Base-by-base conservation (phyloP, 192 early-diverging fungal species). In the Endogone sp. region DNA sequence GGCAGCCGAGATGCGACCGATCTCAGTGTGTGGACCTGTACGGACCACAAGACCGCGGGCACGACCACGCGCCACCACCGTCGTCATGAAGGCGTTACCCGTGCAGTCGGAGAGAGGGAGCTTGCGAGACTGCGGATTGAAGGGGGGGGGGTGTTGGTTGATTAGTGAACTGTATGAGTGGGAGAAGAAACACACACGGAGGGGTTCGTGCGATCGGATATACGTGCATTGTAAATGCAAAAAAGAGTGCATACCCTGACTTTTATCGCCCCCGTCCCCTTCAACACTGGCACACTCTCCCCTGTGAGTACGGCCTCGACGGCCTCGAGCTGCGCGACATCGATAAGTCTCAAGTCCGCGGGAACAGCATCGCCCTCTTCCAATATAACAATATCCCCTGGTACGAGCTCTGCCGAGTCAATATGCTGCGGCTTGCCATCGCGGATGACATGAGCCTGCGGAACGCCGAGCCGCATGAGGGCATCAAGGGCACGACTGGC, bases 31-130 rank as follows among this genome's bases (percentile, higher is more conserved):
- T 28, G 82, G 67, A 55, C 96, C 97, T 4, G 92, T 95, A 63
- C 95, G 84, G 24, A 95, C 94, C 13, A 98, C 97, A 59, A 99
- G 85, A 25, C 94, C 97, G 60, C 93, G 92, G 16, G 88, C 96
- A 29, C 97, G 89, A 27, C 97, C 97, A 26, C 90, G 87, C 30
- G 94, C 86, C 26, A 98, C 93, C 4, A 93, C 82, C 2, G 96
- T 99, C 10, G 94, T 90, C 96, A 97, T 98, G 75, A 99, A 99
- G 6, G 94, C 94, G 73, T 94, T 97, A 56, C 95, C 93, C 75
- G 92, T 95, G 76, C 97, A 98, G 64, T 99, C 97, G 62, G 90
- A 93, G 6, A 98, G 79, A 10, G 55, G 75, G 78, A 69, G 74
- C 73, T 65, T 82, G 79, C 68, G 80, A 76, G 59, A 73, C 81